Percentiles rank a stretch among this genome's conserved stretches.
These are phyloP conservation scores for Eleusine indica DNA, from an alignment of 176 grass and related monocot species.

Conservation along the genomic window DNA sequence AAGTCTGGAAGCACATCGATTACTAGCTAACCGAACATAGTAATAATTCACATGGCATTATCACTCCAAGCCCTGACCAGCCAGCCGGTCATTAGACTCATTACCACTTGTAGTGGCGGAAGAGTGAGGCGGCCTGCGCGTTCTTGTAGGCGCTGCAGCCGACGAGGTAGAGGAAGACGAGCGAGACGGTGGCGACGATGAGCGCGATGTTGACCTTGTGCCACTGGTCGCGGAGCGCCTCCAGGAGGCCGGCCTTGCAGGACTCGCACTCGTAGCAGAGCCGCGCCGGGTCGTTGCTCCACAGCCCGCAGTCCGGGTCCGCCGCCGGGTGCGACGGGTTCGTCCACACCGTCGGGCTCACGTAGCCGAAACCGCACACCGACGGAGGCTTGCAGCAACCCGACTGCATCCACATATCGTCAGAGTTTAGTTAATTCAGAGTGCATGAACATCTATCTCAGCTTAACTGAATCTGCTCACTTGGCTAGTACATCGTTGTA, in stretches of 20 bases:
- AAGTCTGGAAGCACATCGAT: neutral
- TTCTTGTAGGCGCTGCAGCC: constrained; percentile 96
- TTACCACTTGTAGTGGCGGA: constrained; percentile 74
- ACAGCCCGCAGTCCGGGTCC: constrained; percentile 68
- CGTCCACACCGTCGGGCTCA: constrained; percentile 88
- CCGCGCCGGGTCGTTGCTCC: constrained; percentile 73
- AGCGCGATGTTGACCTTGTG: constrained; percentile 81
- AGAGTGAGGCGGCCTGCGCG: constrained; percentile 75
- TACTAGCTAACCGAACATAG: neutral
- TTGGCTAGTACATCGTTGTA: neutral
- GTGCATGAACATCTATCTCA: neutral
- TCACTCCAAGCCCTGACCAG: neutral
- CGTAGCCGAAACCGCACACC: constrained; percentile 69
- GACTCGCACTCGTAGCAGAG: constrained; percentile 87
- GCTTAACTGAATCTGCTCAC: neutral
- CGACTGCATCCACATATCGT: constrained; percentile 40
- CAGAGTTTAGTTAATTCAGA: neutral
- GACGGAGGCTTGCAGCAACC: constrained; percentile 90
- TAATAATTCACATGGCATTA: neutral
- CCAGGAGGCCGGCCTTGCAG: constrained; percentile 81
- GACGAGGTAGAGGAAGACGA: constrained; percentile 89
- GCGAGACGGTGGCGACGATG: constrained; percentile 70
- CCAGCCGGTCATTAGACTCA: neutral
- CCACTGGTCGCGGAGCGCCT: constrained; percentile 76
- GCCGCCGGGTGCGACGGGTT: constrained; percentile 45